These are phyloP conservation scores for Myxozyma sirexii DNA, from an alignment of 805 yeast genomes.

Conservation along the genomic window DNA sequence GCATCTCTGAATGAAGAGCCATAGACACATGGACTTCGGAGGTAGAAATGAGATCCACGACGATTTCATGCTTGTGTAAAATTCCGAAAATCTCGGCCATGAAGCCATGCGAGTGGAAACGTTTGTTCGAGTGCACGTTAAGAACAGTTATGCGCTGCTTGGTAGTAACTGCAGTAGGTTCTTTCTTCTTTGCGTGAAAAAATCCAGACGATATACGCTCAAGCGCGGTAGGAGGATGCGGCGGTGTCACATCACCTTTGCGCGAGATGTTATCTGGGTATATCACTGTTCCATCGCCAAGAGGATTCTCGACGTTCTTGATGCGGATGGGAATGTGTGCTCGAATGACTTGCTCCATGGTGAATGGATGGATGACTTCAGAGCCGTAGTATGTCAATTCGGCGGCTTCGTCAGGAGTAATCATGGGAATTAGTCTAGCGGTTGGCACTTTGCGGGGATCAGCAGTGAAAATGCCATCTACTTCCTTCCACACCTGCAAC, in stretches of 20 bases:
- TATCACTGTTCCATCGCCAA: constrained; percentile 90
- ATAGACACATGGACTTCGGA: constrained; percentile 98
- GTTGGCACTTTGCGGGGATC: constrained; percentile 94
- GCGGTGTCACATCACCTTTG: constrained; percentile 88
- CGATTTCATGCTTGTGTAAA: constrained; percentile 78
- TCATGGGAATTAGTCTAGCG: constrained; percentile 81
- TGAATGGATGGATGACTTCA: constrained; percentile 97
- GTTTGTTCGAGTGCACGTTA: constrained; percentile 91
- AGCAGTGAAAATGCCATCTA: constrained; percentile 97
- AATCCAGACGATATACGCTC: constrained; percentile 51
- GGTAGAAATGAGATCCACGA: constrained; percentile 94
- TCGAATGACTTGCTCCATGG: constrained; percentile 97
- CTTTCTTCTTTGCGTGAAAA: constrained; percentile 42
- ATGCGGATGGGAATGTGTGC: constrained; percentile 96
- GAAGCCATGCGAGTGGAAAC: constrained; percentile 91
- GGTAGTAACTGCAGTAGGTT: constrained; percentile 93
- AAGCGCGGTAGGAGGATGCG: constrained; percentile 86
- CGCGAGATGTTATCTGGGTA: constrained; percentile 88
- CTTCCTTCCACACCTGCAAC: constrained; percentile 98
- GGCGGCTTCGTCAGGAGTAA: constrained; percentile 98
- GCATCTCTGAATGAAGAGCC: constrained; percentile 75
- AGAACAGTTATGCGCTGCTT: constrained; percentile 89
- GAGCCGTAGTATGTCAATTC: constrained; percentile 97
- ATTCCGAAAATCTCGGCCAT: constrained; percentile 87
- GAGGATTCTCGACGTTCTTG: constrained; percentile 92